Base-by-base conservation (phyloP, 1,284 basidiomycete species). In the Exobasidium cylindrosporum region DNA sequence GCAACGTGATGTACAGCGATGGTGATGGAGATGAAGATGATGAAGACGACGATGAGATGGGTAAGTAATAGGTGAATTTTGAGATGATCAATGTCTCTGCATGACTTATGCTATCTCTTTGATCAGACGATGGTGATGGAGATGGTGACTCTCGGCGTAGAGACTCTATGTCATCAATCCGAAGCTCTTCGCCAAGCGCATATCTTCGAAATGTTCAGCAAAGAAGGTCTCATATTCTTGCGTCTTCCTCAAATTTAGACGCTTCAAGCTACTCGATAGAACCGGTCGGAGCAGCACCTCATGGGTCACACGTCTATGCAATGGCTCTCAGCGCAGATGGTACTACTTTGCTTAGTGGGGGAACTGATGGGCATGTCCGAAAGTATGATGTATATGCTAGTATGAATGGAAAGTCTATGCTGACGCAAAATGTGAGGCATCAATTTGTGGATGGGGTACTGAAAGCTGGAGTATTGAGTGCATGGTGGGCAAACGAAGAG, bases 381-480 rank as follows among this genome's bases (percentile, higher is more conserved):
- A 87, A 91, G 81, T 97, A 96, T 82, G 93, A 97, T 80, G 86
- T 95, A 57, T 94, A 91, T 81, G 81, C 88, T 26, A 88, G 90
- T 50, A 88, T 92, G 57, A 97, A 96, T 77, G 88, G 91, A 61
- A 90, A 90, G 72, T 87, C 87, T 43, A 88, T 92, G 76, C 84
- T 97, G 68, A 94, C 90, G 35, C 90, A 92, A 40, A 92, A 92
- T 60, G 91, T 95, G 76, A 84, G 92, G 54, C 88, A 90, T 68
- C 89, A 93, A 65, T 91, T 96, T 21, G 92, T 94, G 4, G 94
- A 97, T 78, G 90, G 91, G 14, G 88, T 91, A 54, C 90, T 91
- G 84, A 94, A 94, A 74, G 88, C 90, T 2, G 92, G 91, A 0
- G 90, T 93, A 55, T 83, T 92, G 28, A 84, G 88, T 52, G 91